Base-by-base conservation (phyloP, 2,329 filamentous ascomycete species). In the Bimuria novae-zelandiae region DNA sequence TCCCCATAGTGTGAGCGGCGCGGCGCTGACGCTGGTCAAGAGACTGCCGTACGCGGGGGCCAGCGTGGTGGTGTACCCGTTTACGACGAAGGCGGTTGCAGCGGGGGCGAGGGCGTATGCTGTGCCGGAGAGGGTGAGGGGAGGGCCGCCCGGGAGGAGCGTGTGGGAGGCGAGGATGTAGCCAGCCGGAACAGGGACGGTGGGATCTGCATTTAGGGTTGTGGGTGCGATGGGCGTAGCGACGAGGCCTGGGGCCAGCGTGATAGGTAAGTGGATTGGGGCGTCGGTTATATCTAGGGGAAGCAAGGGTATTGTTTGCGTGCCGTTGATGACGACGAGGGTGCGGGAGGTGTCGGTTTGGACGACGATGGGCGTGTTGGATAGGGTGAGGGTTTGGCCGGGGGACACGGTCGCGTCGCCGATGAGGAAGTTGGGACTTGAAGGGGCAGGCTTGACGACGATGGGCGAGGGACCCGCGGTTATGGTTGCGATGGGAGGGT, bases 121-220 rank as follows among this genome's bases (percentile, higher is more conserved):
- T 4, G 72, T 76, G 7, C 61, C 74, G 36, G 69, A 67, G 10
- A 77, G 64, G 1, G 68, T 73, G 17, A 76, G 62, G 1, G 69
- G 59, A 2, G 65, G 48, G 2, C 72, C 72, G 17, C 71, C 73
- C 7, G 74, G 68, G 12, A 51, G 44, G 6, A 77, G 62, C 5
- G 68, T 72, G 27, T 75, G 69, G 1, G 57, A 61, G 14, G 47
- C 59, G 27, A 76, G 42, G 1, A 71, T 33, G 49, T 72, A 72
- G 4, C 16, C 17, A 7, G 14, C 4, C 3, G 27, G 32, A 4
- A n/a, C 16, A 8, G 49, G 33, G n/a, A n/a, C n/a, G 21, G 19
- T n/a, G 5, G 44, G 19, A 11, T 27, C 23, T 17, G 19, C 4
- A 7, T 23, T 35, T 6, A 29, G 22, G 27, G 37, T 19, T 3